Evolutionary conservation across 306 rosid genomes (phyloP), one percentile per base, ranked within the genome.

Genomic region (Neltuma alba): DNA sequence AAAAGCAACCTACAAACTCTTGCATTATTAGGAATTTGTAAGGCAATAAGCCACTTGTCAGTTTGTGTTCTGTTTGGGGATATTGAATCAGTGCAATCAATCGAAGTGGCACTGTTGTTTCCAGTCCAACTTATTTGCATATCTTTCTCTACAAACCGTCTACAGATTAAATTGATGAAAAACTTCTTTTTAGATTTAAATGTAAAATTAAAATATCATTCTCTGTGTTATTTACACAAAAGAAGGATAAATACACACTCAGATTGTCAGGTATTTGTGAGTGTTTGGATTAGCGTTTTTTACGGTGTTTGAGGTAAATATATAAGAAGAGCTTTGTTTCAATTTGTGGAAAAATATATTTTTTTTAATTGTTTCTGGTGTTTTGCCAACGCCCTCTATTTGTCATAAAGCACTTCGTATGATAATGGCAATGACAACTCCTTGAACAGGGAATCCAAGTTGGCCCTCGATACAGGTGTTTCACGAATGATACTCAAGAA

Each of bases 61-160:
- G 55, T 71, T 28, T 55, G 52, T 62, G 57, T 47, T 58, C 68
- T 34, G 34, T 75, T 31, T 62, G 28, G 21, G 44, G 69, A 71
- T 65, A 33, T 70, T 52, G 70, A 76, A 76, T 48, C 77, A 7
- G 78, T 62, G 42, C 71, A 60, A 27, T 50, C 31, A 12, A 69
- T 65, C 64, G 57, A 21, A 27, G 9, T 75, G 77, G 70, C 30
- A 44, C 21, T 44, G 48, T 62, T 66, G 64, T 72, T 83, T 75
- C 28, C 21, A 54, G 28, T 21, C 30, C 61, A 54, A 21, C 2
- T 21, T 54, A 8, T 54, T 54, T 54, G 28, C 61, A 7, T n/a
- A 9, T 54, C 61, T 23, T 54, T 21, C 28, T 54, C 61, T 21
- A 0, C 30, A 20, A 54, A 54, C 30, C 30, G 9, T 54, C 12